Percentiles rank a stretch among this genome's conserved stretches.
Evolutionary conservation across 1,284 basidiomycete genomes (phyloP).

Genomic region (Cystobasidium slooffiae): DNA sequence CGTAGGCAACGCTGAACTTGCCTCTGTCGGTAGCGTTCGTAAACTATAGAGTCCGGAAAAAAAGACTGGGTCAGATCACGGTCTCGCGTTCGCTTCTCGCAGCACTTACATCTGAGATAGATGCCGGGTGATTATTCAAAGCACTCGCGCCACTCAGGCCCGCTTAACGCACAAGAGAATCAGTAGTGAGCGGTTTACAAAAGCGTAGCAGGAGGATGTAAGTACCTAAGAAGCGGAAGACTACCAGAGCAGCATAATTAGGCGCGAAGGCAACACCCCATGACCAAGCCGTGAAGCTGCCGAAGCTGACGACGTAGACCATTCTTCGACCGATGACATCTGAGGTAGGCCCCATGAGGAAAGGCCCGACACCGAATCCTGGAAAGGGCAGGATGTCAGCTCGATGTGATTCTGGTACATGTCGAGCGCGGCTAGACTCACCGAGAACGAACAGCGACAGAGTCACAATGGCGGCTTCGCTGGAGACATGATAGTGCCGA

Average conservation of each 20-base stretch:
- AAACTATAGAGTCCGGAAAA: conserved; percentile 2
- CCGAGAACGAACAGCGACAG: conserved; percentile 39
- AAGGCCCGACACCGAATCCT: conserved; percentile 38
- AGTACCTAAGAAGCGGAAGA: conserved; percentile 39
- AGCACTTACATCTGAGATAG: conserved; percentile 32
- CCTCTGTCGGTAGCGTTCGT: background rate
- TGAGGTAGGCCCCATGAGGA: conserved; percentile 35
- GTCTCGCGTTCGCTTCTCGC: too few relatives aligned
- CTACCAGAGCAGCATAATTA: conserved; percentile 33
- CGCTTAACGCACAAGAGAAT: background rate
- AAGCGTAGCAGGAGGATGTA: background rate
- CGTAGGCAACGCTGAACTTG: conserved; percentile 23
- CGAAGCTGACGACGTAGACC: conserved; percentile 34
- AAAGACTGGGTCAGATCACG: too few relatives aligned
- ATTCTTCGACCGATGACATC: conserved; percentile 36
- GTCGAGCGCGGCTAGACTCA: background rate
- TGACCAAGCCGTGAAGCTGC: conserved; percentile 31
- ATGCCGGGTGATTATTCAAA: conserved; percentile 38
- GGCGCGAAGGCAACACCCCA: conserved; percentile 40
- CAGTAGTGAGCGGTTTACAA: background rate
- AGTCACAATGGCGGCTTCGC: conserved; percentile 19
- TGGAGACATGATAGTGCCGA: conserved; percentile 29
- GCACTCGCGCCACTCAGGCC: conserved; percentile 36
- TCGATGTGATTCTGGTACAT: background rate
- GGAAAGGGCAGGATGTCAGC: background rate